These are phyloP conservation scores for Macrocybe gigantea DNA, from an alignment of 768 basidiomycete genomes.

Conservation along the genomic window DNA sequence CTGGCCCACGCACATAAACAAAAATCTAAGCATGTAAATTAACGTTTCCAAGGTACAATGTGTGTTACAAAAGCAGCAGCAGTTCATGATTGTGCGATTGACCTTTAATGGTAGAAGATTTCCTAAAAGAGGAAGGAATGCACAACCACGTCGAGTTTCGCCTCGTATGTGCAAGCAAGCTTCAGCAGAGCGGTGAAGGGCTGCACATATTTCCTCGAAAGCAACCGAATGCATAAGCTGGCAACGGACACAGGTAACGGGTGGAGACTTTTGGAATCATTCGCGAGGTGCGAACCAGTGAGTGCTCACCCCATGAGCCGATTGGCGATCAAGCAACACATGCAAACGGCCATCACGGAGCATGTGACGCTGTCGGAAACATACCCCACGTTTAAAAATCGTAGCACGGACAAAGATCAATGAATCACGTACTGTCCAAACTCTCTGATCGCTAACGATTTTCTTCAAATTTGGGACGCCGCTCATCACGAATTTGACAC, in stretches of 20 bases:
- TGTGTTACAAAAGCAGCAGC: no score
- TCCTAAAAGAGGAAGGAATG: no score
- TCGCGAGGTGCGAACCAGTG: conserved; percentile 36
- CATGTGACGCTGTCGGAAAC: conserved; percentile 19
- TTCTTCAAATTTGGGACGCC: conserved; percentile 33
- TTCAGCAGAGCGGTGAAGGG: no score
- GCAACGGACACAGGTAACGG: not conserved
- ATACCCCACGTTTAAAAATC: not conserved
- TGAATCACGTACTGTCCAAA: conserved; percentile 47
- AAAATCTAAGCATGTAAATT: no score
- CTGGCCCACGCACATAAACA: no score
- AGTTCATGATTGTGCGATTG: no score
- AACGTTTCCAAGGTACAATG: no score
- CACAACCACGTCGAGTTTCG: no score
- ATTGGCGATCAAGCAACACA: conserved; percentile 26
- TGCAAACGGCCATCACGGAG: conserved; percentile 10
- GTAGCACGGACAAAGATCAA: not conserved
- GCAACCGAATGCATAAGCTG: no score
- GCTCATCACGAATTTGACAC: conserved; percentile 35
- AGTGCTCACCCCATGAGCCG: conserved; percentile 16
- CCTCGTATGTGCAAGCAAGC: no score
- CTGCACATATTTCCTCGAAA: no score
- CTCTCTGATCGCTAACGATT: conserved; percentile 41
- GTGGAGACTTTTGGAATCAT: conserved; percentile 2
- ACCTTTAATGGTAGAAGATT: no score